Conservation (phyloP, 2,329 filamentous ascomycete genomes). For the Zalaria obscura region DNA sequence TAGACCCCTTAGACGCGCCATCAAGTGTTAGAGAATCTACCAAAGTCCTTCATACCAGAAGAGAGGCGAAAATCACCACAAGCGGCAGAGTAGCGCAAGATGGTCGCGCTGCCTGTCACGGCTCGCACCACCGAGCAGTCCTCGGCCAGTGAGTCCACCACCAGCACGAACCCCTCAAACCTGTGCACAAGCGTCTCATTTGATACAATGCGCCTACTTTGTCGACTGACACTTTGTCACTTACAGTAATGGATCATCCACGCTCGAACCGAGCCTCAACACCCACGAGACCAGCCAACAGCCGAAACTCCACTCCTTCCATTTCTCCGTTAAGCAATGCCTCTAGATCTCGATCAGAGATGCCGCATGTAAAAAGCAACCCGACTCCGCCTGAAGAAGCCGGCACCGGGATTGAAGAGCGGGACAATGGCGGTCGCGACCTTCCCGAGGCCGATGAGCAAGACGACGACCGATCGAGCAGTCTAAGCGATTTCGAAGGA, state of each 20-base stretch:
- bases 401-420: conserved; percentile 2
- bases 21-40: no score
- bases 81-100: neutral
- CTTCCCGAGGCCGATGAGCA: conserved; percentile 11
- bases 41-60: no score
- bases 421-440: conserved; percentile 2
- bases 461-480: conserved; percentile 55
- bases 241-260: conserved; percentile 1
- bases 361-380: conserved; percentile 6
- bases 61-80: no score
- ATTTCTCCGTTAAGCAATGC: conserved; percentile 20
- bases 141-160: conserved; percentile 7
- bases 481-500: conserved; percentile 83
- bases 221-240: neutral
- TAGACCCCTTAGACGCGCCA: no score
- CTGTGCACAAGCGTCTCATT: neutral
- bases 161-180: neutral
- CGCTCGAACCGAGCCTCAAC: conserved; percentile 1
- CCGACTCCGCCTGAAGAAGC: conserved; percentile 2
- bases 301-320: conserved; percentile 12
- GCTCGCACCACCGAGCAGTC: conserved; percentile 11
- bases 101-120: conserved; percentile 13
- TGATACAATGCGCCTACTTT: neutral
- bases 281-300: conserved; percentile 2
- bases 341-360: conserved; percentile 9